phyloP scores from a whole-genome alignment of 169 alveolate genomes.

The Plasmodium knowlesi region DNA sequence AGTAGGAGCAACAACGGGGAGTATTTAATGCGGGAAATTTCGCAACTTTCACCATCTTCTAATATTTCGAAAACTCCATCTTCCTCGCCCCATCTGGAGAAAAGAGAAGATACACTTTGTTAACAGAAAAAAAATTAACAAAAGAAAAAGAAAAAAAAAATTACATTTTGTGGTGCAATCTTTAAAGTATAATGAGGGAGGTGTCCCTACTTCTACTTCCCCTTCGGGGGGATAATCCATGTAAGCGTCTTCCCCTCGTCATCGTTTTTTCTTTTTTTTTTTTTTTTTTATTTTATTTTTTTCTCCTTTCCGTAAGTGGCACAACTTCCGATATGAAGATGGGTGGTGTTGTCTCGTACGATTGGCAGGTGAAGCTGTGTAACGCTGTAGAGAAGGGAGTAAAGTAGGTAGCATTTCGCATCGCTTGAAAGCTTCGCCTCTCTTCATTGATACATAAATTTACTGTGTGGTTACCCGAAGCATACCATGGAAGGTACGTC shows the following conservation, averaged over 20 bases:
- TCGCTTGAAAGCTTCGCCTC: neutral
- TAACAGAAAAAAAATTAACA: neutral
- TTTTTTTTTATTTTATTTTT: neutral
- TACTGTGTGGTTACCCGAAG: neutral
- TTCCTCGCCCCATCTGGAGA: neutral
- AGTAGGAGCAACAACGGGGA: neutral
- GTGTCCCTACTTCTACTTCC: neutral
- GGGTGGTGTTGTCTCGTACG: neutral
- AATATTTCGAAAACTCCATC: neutral
- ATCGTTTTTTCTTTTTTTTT: neutral
- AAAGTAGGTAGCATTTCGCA: neutral
- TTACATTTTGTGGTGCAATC: neutral
- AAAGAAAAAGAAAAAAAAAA: no score
- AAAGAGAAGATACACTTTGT: neutral
- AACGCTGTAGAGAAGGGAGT: neutral
- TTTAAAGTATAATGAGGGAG: neutral
- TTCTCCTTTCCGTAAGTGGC: neutral
- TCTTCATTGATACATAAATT: no score
- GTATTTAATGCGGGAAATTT: neutral
- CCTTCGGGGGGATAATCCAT: neutral
- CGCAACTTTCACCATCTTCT: neutral
- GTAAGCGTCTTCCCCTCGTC: neutral
- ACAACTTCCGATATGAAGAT: neutral
- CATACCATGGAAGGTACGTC: constrained; percentile 27
- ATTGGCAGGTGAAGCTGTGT: neutral